Base-by-base conservation (phyloP, 2,329 filamentous ascomycete species). In the Parascedosporium putredinis region DNA sequence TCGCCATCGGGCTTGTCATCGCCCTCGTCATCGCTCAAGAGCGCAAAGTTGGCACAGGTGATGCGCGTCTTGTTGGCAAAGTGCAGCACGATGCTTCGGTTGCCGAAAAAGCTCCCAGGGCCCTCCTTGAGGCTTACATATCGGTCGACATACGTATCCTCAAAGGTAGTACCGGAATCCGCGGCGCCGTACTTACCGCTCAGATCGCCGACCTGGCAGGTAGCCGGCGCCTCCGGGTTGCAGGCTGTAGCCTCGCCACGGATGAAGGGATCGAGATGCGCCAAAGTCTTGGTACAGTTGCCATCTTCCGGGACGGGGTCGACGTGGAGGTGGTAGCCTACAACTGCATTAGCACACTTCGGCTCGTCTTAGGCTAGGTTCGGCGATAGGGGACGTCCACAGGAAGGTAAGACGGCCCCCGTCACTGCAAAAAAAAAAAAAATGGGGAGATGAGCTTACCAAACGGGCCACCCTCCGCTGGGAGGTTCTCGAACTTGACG, bases 171-270 rank as follows among this genome's bases (percentile, higher is more conserved):
- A 54, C 74, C 71, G 24, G 64, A 62, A 23, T 64, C 70, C 58
- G 86, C 75, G 53, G 72, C 72, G 54, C 84, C 84, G 58, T 84
- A 70, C 69, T 91, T 91, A 60, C 86, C 86, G 57, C 78, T 77
- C 50, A 89, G 71, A 62, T 91, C 86, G 55, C 87, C 86, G 9
- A 86, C 78, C 66, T 91, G 79, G 69, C 86, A 93, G 8, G 78
- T 81, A 53, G 76, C 65, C 6, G 82, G 82, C 5, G 67, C 60
- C 8, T 61, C 57, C 9, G 66, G 33, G 59, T 88, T 71, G 66
- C 86, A 91, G 4, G 74, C 58, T 4, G 80, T 70, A 2, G 64
- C 65, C 59, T 88, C 79, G 54, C 79, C 79, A 47, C 83, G 81
- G 46, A 72, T 61, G 62, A 74, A 86, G 16, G 86, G 86, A 59